These are phyloP conservation scores for Crithidia mellificae DNA, from an alignment of 208 protist genomes.

Conservation along the genomic window DNA sequence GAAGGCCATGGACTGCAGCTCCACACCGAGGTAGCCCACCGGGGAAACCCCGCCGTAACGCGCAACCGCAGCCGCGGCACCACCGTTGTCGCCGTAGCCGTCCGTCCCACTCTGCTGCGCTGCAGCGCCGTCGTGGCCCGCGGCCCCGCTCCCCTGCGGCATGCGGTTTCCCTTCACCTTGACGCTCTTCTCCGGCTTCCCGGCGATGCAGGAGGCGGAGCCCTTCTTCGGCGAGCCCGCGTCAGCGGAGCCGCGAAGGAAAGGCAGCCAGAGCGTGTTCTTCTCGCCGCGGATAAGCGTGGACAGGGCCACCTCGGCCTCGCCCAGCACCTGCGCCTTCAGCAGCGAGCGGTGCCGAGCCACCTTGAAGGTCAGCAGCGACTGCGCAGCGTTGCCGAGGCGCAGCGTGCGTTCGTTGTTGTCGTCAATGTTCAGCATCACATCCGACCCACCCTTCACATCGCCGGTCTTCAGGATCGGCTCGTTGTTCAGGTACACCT, in stretches of 20 bases:
- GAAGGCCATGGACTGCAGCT: slow-evolving; percentile 81
- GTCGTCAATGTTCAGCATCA: slow-evolving; percentile 57
- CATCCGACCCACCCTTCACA: slow-evolving; percentile 29
- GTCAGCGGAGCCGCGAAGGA: slow-evolving; percentile 32
- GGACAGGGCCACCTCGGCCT: slow-evolving; percentile 53
- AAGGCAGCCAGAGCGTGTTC: slow-evolving; percentile 72
- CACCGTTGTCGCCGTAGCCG: background rate
- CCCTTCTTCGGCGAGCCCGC: background rate
- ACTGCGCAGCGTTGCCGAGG: slow-evolving; percentile 48
- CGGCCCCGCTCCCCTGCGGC: slow-evolving; percentile 6
- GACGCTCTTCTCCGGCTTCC: slow-evolving; percentile 5
- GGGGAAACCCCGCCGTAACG: slow-evolving; percentile 4
- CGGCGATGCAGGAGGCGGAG: slow-evolving; percentile 1
- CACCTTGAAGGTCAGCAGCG: slow-evolving; percentile 59
- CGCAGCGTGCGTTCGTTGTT: slow-evolving; percentile 64
- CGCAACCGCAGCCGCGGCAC: background rate
- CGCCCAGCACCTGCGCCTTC: slow-evolving; percentile 41
- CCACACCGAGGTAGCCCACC: slow-evolving; percentile 56
- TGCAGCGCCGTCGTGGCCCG: background rate
- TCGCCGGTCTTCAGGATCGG: slow-evolving; percentile 59
- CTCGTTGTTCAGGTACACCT: slow-evolving; percentile 59
- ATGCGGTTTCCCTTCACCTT: slow-evolving; percentile 38
- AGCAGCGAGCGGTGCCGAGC: slow-evolving; percentile 43
- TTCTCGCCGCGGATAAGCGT: slow-evolving; percentile 60
- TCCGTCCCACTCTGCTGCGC: background rate